phyloP scores from a whole-genome alignment of 2,329 filamentous ascomycete genomes.

The Phaeosphaeriaceae sp. region DNA sequence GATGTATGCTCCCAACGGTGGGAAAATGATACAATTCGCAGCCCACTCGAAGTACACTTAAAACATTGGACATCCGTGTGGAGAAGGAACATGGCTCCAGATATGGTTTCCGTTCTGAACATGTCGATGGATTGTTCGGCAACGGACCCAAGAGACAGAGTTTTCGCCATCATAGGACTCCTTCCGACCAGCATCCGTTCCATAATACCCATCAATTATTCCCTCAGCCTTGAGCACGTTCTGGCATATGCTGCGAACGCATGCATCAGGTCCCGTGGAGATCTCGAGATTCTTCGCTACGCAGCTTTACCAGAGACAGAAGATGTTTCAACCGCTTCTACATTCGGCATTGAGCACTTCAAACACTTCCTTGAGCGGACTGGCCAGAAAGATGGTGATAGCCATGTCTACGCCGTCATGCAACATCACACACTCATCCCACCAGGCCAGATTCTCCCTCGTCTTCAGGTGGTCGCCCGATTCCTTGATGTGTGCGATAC shows the following conservation, averaged over 20 bases:
- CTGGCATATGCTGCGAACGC: neutral
- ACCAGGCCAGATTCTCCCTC: neutral
- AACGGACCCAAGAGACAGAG: neutral
- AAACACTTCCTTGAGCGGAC: neutral
- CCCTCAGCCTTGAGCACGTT: neutral
- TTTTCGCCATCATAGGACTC: neutral
- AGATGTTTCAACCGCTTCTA: neutral
- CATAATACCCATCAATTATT: neutral
- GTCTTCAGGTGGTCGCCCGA: neutral
- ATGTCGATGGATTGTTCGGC: neutral
- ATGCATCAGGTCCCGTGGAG: neutral
- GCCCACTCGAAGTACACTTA: too few species aligned
- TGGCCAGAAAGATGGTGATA: neutral
- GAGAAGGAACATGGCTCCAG: neutral
- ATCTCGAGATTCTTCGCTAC: neutral
- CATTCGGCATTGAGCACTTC: neutral
- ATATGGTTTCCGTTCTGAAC: neutral
- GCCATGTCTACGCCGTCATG: neutral
- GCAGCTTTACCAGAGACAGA: neutral
- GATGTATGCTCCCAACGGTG: too few species aligned
- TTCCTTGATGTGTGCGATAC: neutral
- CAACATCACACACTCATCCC: neutral
- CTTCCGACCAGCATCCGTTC: neutral
- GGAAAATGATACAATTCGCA: too few species aligned
- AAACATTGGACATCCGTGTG: neutral